Evolutionary conservation across 2,329 filamentous ascomycete genomes (phyloP).

Genomic region (Penicillium thymicola): DNA sequence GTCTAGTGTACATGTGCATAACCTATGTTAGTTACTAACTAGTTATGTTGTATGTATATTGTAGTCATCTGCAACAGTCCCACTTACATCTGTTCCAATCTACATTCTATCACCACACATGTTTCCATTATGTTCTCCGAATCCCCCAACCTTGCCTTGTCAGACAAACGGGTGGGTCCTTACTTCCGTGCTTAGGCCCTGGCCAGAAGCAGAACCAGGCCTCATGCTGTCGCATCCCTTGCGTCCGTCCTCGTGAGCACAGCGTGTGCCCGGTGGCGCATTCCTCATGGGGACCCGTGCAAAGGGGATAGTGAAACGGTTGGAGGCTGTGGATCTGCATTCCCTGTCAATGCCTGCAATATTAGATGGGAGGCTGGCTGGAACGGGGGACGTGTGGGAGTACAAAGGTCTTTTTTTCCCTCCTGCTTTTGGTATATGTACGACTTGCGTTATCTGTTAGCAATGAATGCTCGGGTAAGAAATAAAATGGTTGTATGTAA

Average conservation of each 20-base stretch:
- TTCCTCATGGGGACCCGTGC: constrained; percentile 11
- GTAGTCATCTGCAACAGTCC: neutral
- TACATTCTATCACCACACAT: neutral
- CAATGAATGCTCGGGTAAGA: neutral
- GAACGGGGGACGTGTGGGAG: neutral
- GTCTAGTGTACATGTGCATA: neutral
- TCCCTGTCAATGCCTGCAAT: neutral
- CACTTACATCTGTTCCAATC: neutral
- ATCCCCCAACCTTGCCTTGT: neutral
- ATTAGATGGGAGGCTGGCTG: neutral
- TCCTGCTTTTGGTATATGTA: neutral
- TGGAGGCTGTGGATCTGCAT: neutral
- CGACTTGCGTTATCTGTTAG: neutral
- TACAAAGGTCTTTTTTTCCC: neutral
- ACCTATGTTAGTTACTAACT: no score
- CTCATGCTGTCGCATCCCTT: constrained; percentile 13
- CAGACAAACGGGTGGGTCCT: constrained; percentile 9
- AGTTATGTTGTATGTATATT: neutral
- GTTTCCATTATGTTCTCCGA: neutral
- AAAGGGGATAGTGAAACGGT: constrained; percentile 1
- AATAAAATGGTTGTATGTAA: neutral
- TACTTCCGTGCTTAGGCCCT: constrained; percentile 4
- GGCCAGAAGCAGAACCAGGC: neutral
- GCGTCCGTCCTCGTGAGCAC: constrained; percentile 21
- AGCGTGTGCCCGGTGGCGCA: constrained; percentile 15